phyloP scores from a whole-genome alignment of 495 filamentous ascomycete genomes.

The Hyaloscypha finlandica region DNA sequence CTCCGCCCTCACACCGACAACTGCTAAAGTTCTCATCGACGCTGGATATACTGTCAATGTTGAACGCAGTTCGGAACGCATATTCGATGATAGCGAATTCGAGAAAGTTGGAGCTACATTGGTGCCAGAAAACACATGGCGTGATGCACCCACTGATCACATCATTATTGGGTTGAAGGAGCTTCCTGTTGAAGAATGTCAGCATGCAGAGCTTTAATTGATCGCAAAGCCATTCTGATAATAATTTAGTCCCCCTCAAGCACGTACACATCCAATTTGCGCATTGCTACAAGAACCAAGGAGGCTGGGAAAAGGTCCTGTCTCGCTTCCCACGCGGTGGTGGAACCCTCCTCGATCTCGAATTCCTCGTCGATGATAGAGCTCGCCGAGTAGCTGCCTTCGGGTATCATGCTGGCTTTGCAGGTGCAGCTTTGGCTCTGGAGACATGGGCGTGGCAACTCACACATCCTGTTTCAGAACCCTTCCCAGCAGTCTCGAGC shows the following conservation, averaged over 20 bases:
- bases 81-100: conserved; percentile 77
- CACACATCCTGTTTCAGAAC: conserved; percentile 60
- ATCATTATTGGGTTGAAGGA: conserved; percentile 95
- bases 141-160: conserved; percentile 69
- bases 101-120: conserved; percentile 67
- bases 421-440: conserved; percentile 78
- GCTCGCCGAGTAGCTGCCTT: conserved; percentile 78
- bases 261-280: conserved; percentile 88
- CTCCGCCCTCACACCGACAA: conserved; percentile 50
- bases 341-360: conserved; percentile 84
- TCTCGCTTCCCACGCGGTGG: conserved; percentile 79
- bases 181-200: conserved; percentile 80
- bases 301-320: conserved; percentile 80
- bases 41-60: conserved; percentile 84
- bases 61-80: conserved; percentile 76
- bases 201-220: conserved; percentile 27
- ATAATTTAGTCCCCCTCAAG: conserved; percentile 66
- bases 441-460: conserved; percentile 91
- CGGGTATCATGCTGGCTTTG: conserved; percentile 81
- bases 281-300: conserved; percentile 85
- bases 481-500: conserved; percentile 66
- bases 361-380: conserved; percentile 80
- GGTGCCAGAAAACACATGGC: conserved; percentile 84
- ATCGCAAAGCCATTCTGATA: conserved; percentile 14
- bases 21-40: conserved; percentile 74